phyloP scores from a whole-genome alignment of 2,329 filamentous ascomycete species.

The Diaporthe citriasiana region DNA sequence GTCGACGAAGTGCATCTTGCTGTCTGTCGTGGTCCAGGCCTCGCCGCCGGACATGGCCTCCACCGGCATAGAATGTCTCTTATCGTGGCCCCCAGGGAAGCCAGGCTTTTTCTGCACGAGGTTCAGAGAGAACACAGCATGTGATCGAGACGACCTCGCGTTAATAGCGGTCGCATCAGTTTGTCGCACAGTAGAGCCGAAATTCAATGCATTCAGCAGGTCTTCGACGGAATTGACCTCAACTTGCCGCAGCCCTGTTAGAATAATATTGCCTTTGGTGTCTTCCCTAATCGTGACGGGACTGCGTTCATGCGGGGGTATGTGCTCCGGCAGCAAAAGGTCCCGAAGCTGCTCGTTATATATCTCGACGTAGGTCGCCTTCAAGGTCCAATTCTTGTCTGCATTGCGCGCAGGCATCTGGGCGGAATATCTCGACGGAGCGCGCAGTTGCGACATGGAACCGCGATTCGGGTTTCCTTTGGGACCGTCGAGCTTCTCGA shows the following conservation, averaged over 20 bases:
- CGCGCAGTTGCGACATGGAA: constrained; percentile 82
- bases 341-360: constrained; percentile 98
- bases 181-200: constrained; percentile 93
- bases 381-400: constrained; percentile 90
- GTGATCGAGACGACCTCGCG: constrained; percentile 95
- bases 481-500: constrained; percentile 83
- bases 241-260: constrained; percentile 90
- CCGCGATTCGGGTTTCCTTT: constrained; percentile 65
- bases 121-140: constrained; percentile 97
- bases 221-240: constrained; percentile 94
- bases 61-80: constrained; percentile 87
- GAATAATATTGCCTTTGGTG: constrained; percentile 90
- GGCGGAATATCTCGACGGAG: constrained; percentile 83
- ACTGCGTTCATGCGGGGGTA: constrained; percentile 77
- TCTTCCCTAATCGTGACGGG: constrained; percentile 95
- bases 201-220: constrained; percentile 88
- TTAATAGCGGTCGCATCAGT: constrained; percentile 98
- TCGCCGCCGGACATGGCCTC: constrained; percentile 82
- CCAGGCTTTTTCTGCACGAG: constrained; percentile 86
- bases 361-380: constrained; percentile 95
- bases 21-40: constrained; percentile 87
- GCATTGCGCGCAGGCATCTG: constrained; percentile 59
- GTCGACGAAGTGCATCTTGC: constrained; percentile 99
- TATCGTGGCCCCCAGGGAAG: constrained; percentile 72
- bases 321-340: constrained; percentile 83